Conservation (phyloP, 257 asterid species). For the Cruciata laevipes region DNA sequence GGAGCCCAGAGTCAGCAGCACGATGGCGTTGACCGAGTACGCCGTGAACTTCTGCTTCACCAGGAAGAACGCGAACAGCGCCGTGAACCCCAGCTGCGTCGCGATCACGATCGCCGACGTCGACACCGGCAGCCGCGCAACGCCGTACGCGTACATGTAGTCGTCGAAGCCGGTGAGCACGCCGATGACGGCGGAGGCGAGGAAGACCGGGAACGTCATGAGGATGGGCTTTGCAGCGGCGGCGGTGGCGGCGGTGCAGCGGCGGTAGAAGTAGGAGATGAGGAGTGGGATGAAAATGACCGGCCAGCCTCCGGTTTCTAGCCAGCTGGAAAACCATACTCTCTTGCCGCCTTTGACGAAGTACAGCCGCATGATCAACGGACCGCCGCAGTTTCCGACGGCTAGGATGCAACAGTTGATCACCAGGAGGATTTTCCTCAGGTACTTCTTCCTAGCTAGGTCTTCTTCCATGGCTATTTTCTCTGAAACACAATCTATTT, state of each 20-base stretch:
- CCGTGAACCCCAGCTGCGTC: slow-evolving; percentile 21
- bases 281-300: slow-evolving; percentile 21
- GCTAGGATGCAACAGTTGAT: slow-evolving; percentile 18
- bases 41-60: slow-evolving; percentile 27
- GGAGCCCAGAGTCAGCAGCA: slow-evolving; percentile 17
- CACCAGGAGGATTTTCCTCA: slow-evolving; percentile 19
- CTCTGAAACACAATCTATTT: neutral
- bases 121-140: slow-evolving; percentile 17
- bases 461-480: slow-evolving; percentile 3
- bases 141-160: slow-evolving; percentile 20
- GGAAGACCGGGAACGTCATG: slow-evolving; percentile 17
- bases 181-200: slow-evolving; percentile 17
- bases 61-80: slow-evolving; percentile 20
- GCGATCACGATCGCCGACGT: slow-evolving; percentile 16
- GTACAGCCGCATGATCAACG: slow-evolving; percentile 26
- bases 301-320: slow-evolving; percentile 30
- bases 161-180: slow-evolving; percentile 18
- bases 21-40: slow-evolving; percentile 20
- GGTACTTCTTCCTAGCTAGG: slow-evolving; percentile 1
- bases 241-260: neutral
- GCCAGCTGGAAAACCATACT: slow-evolving; percentile 26
- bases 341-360: slow-evolving; percentile 32
- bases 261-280: slow-evolving; percentile 21
- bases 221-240: slow-evolving; percentile 10
- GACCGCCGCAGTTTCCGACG: slow-evolving; percentile 27